Evolutionary conservation across 2,329 filamentous ascomycete species (phyloP), one percentile per base, ranked within the genome.

Genomic region (Cercospora sp.): DNA sequence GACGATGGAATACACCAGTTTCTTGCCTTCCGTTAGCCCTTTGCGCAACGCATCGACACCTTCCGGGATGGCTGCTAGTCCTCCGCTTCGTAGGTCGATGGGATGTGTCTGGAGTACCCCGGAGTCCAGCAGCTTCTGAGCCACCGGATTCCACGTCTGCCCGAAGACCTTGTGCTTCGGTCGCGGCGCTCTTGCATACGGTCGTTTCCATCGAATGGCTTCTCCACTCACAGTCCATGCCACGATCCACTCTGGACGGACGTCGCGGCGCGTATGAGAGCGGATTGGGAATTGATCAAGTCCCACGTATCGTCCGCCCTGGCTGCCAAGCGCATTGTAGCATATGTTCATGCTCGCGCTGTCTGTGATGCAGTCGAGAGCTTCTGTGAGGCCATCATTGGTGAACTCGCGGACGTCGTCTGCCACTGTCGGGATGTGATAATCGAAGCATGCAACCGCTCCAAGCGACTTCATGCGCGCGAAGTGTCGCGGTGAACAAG

Each of bases 271-370:
- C 12, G 55, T 69, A 51, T 71, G 70, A 21, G 63, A 65, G 8
- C 70, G 70, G 8, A 71, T 68, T 3, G 70, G 70, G 28, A 71
- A 71, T 37, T 70, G 70, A 53, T 71, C 68, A 8, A 71, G 70
- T 34, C 68, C 70, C 9, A 71, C 68, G 61, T 71, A 71, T 49
- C 66, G 45, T 16, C 70, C 70, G 28, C 70, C 70, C 10, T 70
- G 58, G 7, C 63, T 45, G 16, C 70, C 70, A 6, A 71, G 58
- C 18, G 68, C 70, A 24, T 63, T 58, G 63, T 71, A 71, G 51
- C 70, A 71, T 16, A 71, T 63, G 28, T 63, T 71, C 70, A 71
- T 71, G 66, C 66, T 69, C 43, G 61, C 66, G 43, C 66, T 68
- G 58, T 70, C 68, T 12, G 70, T 69, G 30, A 71, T 70, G 43